phyloP scores from a whole-genome alignment of 2,329 filamentous ascomycete species.

The Penicillium paneum region DNA sequence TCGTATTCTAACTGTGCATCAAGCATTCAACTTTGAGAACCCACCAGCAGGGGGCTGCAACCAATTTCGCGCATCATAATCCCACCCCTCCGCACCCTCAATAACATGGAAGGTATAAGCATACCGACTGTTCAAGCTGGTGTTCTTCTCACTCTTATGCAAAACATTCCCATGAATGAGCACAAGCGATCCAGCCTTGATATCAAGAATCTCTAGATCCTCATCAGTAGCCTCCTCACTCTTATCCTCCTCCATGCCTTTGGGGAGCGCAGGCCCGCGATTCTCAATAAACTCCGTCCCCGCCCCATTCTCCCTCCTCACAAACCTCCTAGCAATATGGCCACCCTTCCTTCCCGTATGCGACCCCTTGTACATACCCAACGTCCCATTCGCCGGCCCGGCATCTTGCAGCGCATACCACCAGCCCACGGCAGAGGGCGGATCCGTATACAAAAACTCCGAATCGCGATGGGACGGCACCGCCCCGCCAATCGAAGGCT shows the following conservation, averaged over 20 bases:
- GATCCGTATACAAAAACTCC: constrained; percentile 86
- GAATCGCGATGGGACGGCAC: constrained; percentile 91
- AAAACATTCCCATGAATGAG: constrained; percentile 93
- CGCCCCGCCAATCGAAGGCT: constrained; percentile 89
- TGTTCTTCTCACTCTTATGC: constrained; percentile 94
- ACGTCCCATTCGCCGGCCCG: constrained; percentile 77
- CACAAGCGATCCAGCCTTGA: constrained; percentile 86
- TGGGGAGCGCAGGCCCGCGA: constrained; percentile 61
- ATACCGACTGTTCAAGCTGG: constrained; percentile 78
- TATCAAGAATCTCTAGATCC: constrained; percentile 74
- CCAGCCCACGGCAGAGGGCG: constrained; percentile 86
- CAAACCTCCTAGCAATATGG: constrained; percentile 69
- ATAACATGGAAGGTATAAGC: constrained; percentile 99
- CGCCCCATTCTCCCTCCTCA: constrained; percentile 55
- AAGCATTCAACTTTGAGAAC: constrained; percentile 64
- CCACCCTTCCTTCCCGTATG: constrained; percentile 61
- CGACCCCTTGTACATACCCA: constrained; percentile 80
- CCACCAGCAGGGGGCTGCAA: constrained; percentile 75
- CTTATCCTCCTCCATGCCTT: constrained; percentile 46
- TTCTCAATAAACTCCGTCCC: constrained; percentile 72
- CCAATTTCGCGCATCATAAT: constrained; percentile 89
- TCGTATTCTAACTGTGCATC: background rate
- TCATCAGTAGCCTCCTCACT: constrained; percentile 31
- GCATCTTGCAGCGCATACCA: constrained; percentile 98
- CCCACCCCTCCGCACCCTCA: constrained; percentile 64